These are phyloP conservation scores for Serendipita sp. DNA, from an alignment of 768 basidiomycete species.

Conservation along the genomic window DNA sequence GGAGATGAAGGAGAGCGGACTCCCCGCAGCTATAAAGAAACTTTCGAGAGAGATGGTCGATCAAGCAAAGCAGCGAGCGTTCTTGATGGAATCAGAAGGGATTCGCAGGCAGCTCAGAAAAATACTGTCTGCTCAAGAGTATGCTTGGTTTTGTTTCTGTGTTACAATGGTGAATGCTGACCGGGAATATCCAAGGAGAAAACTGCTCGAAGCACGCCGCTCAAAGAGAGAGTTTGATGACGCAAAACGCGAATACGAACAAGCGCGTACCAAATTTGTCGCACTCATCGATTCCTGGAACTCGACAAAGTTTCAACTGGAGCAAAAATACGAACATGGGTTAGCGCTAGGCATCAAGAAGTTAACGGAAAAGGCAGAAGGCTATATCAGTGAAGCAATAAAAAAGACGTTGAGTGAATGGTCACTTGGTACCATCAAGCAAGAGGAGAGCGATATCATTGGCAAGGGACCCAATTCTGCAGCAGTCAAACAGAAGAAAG, in stretches of 20 bases:
- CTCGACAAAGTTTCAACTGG: not conserved
- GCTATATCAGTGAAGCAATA: not conserved
- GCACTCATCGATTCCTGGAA: not conserved
- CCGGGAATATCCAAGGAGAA: not conserved
- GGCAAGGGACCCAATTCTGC: not conserved
- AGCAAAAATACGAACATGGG: not conserved
- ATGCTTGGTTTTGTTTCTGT: not conserved
- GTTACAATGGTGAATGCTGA: too few relatives aligned
- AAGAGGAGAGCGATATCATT: not conserved
- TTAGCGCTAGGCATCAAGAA: not conserved
- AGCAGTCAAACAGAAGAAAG: not conserved
- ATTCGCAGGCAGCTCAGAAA: not conserved
- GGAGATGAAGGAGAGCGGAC: not conserved
- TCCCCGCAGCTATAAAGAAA: not conserved
- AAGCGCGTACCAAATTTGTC: not conserved
- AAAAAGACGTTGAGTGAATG: not conserved
- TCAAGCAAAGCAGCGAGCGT: not conserved
- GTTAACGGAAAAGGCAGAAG: not conserved
- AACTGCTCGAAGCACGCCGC: not conserved
- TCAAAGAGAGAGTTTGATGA: not conserved
- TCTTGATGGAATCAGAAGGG: not conserved
- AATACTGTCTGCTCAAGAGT: not conserved
- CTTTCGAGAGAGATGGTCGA: conserved; percentile 1
- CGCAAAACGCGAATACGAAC: not conserved
- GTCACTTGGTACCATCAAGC: not conserved